Base-by-base conservation (phyloP, 352 stramenopile genomes). In the Aphanomyces cochlioides region DNA sequence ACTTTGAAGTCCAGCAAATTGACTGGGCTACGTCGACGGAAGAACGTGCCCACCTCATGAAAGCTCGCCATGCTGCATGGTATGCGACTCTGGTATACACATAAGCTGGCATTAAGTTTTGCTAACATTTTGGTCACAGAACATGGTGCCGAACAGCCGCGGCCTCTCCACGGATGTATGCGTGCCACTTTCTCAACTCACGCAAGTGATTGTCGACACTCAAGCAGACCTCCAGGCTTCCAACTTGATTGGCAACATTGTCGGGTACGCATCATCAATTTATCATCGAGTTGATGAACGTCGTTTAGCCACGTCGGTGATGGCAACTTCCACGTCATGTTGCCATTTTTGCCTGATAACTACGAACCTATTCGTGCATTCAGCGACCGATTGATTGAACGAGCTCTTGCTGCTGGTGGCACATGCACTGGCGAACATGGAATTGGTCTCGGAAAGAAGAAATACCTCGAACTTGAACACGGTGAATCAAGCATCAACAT, bases 381-480 rank as follows among this genome's bases (percentile, higher is more conserved):
- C 43, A 97, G 93, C 66, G 82, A 92, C 66, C 84, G 84, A 12
- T 75, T 95, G 12, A 85, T 93, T 45, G 75, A 88, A 65, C 80
- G 85, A n/a, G 92, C 93, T n/a, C 81, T 97, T 8, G 77, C 73
- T 12, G 89, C 88, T 64, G 97, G 96, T 41, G 97, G 96, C 54
- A 99, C 96, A 38, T 99, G 96, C 84, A 99, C 96, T n/a, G 96
- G 97, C 57, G 97, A 99, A 78, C 96, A 99, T 76, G 96, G 96
- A 40, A 78, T 99, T 12, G 97, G 97, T 13, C 89, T 93, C 66
- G 96, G 97, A 67, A 99, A 99, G 81, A 96, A 91, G 72, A 81
- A 86, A 60, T 97, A 97, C 76, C 71, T 98, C 19, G 69, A 78
- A 54, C 80, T 85, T 61, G 96, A 99, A 79, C 93, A 98, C 73